These are phyloP conservation scores for Colletotrichum sp. DNA, from an alignment of 2,329 filamentous ascomycete genomes.

Conservation along the genomic window DNA sequence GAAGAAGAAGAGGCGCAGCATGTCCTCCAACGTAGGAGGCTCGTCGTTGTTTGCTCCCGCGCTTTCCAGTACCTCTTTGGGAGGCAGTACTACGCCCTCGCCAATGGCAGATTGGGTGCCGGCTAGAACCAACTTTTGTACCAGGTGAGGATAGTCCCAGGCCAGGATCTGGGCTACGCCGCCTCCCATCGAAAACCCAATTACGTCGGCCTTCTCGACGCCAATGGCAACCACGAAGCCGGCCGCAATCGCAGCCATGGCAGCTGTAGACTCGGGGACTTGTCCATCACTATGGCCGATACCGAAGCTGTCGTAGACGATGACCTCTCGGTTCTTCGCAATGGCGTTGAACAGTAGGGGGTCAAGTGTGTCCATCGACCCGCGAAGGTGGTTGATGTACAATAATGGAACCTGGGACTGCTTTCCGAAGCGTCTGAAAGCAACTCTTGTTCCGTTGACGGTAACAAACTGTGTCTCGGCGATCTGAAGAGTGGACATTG, in stretches of 20 bases:
- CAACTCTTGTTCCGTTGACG: neutral
- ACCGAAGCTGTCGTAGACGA: neutral
- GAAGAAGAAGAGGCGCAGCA: neutral
- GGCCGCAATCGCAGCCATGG: neutral
- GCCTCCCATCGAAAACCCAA: neutral
- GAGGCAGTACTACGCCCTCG: neutral
- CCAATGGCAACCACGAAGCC: neutral
- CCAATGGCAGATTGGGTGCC: neutral
- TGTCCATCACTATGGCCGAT: neutral
- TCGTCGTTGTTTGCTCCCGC: neutral
- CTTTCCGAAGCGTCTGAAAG: neutral
- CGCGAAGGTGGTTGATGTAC: neutral
- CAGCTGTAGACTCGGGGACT: neutral
- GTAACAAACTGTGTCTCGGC: neutral
- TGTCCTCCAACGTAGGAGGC: neutral
- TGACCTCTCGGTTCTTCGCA: neutral
- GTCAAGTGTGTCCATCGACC: neutral
- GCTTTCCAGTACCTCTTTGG: neutral
- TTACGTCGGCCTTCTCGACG: neutral
- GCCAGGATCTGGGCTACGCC: neutral
- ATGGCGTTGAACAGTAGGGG: neutral
- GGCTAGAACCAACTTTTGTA: neutral
- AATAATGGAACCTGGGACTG: neutral
- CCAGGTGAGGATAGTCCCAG: neutral
- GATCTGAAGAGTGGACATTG: neutral